Evolutionary conservation across 495 filamentous ascomycete species (phyloP).

Genomic region (Tuber brumale): DNA sequence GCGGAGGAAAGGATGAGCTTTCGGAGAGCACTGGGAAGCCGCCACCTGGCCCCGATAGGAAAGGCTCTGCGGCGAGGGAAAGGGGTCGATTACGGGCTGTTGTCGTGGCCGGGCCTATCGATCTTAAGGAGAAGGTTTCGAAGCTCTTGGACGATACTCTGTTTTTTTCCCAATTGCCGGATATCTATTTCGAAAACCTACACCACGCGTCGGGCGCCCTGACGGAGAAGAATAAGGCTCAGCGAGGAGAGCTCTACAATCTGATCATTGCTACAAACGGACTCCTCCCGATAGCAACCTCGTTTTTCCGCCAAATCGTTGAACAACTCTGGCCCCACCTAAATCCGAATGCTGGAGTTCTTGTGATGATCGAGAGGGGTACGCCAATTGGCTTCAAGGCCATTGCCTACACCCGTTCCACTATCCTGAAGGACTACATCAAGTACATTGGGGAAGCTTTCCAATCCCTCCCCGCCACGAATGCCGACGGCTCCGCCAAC

Average conservation of each 20-base stretch:
- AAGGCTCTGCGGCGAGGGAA: background rate
- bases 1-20: conserved; percentile 59
- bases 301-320: conserved; percentile 64
- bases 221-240: conserved; percentile 44
- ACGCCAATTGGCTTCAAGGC: conserved; percentile 86
- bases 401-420: conserved; percentile 71
- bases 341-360: conserved; percentile 73
- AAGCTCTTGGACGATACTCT: conserved; percentile 78
- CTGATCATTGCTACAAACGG: conserved; percentile 83
- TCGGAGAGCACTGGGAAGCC: background rate
- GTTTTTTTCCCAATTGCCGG: conserved; percentile 87
- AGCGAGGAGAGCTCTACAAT: conserved; percentile 72
- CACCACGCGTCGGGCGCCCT: conserved; percentile 57
- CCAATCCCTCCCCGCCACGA: conserved; percentile 36
- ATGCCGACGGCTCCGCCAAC: conserved; percentile 46
- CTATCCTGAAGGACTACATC: conserved; percentile 70
- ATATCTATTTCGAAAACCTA: conserved; percentile 44
- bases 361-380: conserved; percentile 87
- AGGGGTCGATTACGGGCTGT: conserved; percentile 46
- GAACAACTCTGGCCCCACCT: conserved; percentile 83
- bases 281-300: conserved; percentile 64
- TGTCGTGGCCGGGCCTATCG: conserved; percentile 55
- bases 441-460: conserved; percentile 53
- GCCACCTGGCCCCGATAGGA: conserved; percentile 40
- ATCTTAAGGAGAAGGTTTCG: conserved; percentile 68